Percentiles rank a stretch among this genome's conserved stretches.
Conservation (phyloP, 768 basidiomycete genomes). For the Imleria badia region DNA sequence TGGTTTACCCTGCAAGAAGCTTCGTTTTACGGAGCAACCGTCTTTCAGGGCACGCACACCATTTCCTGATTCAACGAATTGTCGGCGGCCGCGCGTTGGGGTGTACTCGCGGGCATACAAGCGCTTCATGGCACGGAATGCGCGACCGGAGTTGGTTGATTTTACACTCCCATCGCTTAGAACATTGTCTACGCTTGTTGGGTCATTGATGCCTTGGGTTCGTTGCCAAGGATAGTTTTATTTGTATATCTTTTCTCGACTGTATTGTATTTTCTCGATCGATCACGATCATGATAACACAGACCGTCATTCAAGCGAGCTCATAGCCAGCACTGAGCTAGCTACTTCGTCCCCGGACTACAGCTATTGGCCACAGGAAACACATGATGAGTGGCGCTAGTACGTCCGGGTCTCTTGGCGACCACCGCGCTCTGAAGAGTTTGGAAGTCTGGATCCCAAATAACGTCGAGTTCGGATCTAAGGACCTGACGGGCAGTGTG, state of each 20-base stretch:
- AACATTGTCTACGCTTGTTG: conserved; percentile 33
- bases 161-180: conserved; percentile 34
- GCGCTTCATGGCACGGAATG: conserved; percentile 3
- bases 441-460: too few relatives aligned
- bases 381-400: too few relatives aligned
- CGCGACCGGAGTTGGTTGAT: conserved; percentile 24
- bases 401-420: too few relatives aligned
- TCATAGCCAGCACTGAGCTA: too few relatives aligned
- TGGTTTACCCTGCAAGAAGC: conserved; percentile 18
- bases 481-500: too few relatives aligned
- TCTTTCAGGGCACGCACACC: conserved; percentile 14
- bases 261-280: not conserved
- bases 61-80: conserved; percentile 7
- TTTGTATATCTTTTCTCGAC: not conserved
- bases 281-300: not conserved
- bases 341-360: too few relatives aligned
- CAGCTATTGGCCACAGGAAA: too few relatives aligned
- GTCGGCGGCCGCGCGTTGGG: conserved; percentile 18
- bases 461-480: too few relatives aligned
- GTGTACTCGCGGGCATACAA: conserved; percentile 15
- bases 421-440: too few relatives aligned
- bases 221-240: conserved; percentile 13
- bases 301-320: too few relatives aligned
- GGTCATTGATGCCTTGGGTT: conserved; percentile 32
- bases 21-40: conserved; percentile 19